A percentile compares a stretch with the other conserved stretches of the same genome.
phyloP scores from a whole-genome alignment of 2,329 filamentous ascomycete genomes.

The Penicillium glabrum region DNA sequence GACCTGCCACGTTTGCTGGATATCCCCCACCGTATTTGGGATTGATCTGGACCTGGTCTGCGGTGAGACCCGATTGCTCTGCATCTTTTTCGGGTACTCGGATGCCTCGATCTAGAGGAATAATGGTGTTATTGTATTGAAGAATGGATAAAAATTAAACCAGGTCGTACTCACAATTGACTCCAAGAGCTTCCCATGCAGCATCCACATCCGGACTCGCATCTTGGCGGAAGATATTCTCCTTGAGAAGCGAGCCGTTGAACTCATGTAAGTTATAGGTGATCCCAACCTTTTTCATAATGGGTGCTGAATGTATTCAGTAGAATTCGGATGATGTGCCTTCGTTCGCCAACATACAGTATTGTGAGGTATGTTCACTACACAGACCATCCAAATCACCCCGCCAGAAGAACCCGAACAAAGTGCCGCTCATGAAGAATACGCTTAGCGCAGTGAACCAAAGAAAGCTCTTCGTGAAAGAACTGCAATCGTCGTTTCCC shows the following conservation, averaged over 20 bases:
- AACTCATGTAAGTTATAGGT: constrained; percentile 47
- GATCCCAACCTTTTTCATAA: constrained; percentile 43
- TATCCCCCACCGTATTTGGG: constrained; percentile 60
- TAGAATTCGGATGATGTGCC: neutral
- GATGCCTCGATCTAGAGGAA: constrained; percentile 45
- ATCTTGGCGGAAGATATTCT: constrained; percentile 54
- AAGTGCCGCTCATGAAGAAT: constrained; percentile 12
- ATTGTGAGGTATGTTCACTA: constrained; percentile 22
- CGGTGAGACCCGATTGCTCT: constrained; percentile 50
- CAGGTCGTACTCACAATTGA: constrained; percentile 46
- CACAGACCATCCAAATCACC: constrained; percentile 24
- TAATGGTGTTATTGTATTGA: neutral
- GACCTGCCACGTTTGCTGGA: constrained; percentile 32
- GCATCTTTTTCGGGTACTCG: constrained; percentile 54
- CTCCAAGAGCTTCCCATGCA: constrained; percentile 56
- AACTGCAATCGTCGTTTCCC: neutral
- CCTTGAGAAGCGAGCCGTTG: constrained; percentile 58
- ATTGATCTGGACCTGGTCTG: constrained; percentile 57
- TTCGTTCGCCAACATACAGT: constrained; percentile 17
- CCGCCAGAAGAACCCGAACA: constrained; percentile 20
- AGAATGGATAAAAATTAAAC: neutral
- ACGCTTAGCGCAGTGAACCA: constrained; percentile 5
- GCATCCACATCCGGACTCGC: constrained; percentile 56
- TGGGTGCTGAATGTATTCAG: constrained; percentile 25
- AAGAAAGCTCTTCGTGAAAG: neutral